A percentile compares a stretch with the other conserved stretches of the same genome.
These are phyloP conservation scores for Mariannaea sp. DNA, from an alignment of 2,329 filamentous ascomycete species.

Conservation along the genomic window DNA sequence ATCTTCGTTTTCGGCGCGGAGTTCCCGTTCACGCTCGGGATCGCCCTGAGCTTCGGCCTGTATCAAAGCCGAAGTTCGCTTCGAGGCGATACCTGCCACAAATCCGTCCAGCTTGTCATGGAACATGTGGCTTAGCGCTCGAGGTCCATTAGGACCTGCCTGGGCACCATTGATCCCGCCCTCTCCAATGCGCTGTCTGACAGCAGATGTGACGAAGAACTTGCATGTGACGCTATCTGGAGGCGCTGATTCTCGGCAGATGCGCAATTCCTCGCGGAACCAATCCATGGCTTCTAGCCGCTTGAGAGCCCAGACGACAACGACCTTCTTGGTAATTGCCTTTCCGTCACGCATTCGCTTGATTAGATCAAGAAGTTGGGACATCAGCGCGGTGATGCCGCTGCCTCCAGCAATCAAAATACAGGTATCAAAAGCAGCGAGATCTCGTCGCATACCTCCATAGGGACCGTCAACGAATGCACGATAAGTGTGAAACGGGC, in stretches of 20 bases:
- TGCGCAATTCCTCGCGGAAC: constrained; percentile 93
- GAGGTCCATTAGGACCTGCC: constrained; percentile 33
- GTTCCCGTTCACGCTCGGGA: constrained; percentile 75
- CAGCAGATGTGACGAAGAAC: constrained; percentile 86
- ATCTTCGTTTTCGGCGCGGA: constrained; percentile 83
- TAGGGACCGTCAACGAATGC: constrained; percentile 95
- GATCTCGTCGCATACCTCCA: constrained; percentile 87
- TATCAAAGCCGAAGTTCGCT: constrained; percentile 84
- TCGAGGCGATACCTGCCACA: constrained; percentile 83
- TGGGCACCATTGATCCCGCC: constrained; percentile 46
- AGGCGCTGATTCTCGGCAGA: constrained; percentile 87
- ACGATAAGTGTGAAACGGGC: constrained; percentile 88
- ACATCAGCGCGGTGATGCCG: constrained; percentile 91
- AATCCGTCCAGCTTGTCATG: constrained; percentile 88
- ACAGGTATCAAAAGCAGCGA: constrained; percentile 91
- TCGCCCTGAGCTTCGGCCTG: constrained; percentile 81
- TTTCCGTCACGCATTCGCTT: constrained; percentile 96
- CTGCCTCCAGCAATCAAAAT: constrained; percentile 93
- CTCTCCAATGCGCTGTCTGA: constrained; percentile 46
- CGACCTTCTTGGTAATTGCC: constrained; percentile 86
- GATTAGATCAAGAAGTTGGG: constrained; percentile 89
- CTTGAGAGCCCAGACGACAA: constrained; percentile 93
- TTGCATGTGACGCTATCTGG: constrained; percentile 89
- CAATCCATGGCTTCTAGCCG: constrained; percentile 93
- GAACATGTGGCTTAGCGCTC: constrained; percentile 74